Percentiles rank a stretch among this genome's conserved stretches.
Evolutionary conservation across 495 filamentous ascomycete species (phyloP).

Genomic region (Emericellopsis terricola): DNA sequence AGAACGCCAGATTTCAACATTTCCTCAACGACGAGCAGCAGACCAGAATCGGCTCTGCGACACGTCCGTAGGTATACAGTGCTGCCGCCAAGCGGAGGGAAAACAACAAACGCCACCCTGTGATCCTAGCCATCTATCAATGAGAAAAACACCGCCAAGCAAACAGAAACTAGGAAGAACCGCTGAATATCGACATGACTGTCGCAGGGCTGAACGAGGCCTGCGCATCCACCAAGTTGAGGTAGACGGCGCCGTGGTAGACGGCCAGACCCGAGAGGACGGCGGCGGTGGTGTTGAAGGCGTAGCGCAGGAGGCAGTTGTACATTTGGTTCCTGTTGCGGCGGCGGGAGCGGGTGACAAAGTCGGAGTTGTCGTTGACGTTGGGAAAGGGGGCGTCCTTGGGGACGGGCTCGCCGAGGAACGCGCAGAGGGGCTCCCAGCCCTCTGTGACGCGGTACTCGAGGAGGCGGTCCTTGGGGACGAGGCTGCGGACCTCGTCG

Average conservation of each 20-base stretch:
- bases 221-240: neutral
- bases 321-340: conserved; percentile 45
- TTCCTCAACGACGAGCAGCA: too few species aligned
- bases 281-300: neutral
- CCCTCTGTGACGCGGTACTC: conserved; percentile 49
- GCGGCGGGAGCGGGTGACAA: conserved; percentile 37
- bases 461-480: conserved; percentile 20
- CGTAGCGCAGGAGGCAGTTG: conserved; percentile 23
- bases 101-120: too few species aligned
- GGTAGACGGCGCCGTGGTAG: neutral
- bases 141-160: too few species aligned
- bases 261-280: neutral
- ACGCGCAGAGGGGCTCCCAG: conserved; percentile 50
- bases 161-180: too few species aligned
- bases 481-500: conserved; percentile 8
- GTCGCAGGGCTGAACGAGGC: neutral
- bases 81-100: too few species aligned
- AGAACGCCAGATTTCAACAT: too few species aligned
- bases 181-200: too few species aligned
- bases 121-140: too few species aligned
- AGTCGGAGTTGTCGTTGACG: conserved; percentile 30
- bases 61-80: too few species aligned
- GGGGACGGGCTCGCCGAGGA: conserved; percentile 41
- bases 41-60: too few species aligned
- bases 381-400: conserved; percentile 24